Percentiles rank a stretch among this genome's conserved stretches.
phyloP scores from a whole-genome alignment of 805 yeast genomes.

The Candida ulmi region DNA sequence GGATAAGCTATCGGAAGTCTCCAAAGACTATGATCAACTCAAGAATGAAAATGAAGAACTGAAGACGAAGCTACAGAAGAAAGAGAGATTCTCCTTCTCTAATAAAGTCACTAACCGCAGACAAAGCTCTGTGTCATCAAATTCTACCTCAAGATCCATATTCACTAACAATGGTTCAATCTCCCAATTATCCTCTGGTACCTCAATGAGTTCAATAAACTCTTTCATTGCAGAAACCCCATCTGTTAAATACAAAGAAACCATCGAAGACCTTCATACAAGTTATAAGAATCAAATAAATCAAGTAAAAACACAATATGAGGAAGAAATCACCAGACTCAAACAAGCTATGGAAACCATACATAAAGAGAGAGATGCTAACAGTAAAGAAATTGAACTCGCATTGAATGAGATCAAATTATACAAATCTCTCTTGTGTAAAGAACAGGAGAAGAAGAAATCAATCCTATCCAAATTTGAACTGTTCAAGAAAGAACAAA shows the following conservation, averaged over 20 bases:
- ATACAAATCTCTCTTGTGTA: slow-evolving; percentile 1
- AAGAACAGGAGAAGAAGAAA: background rate
- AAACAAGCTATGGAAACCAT: background rate
- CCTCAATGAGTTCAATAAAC: slow-evolving; percentile 15
- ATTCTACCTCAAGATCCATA: slow-evolving; percentile 6
- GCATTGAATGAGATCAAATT: background rate
- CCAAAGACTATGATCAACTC: slow-evolving; percentile 15
- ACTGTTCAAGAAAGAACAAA: slow-evolving; percentile 5
- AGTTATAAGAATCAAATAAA: background rate
- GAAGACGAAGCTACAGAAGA: slow-evolving; percentile 3
- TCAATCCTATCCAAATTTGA: slow-evolving; percentile 5
- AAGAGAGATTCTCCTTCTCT: slow-evolving; percentile 3
- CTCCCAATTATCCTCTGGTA: slow-evolving; percentile 13
- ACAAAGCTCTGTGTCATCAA: slow-evolving; percentile 10
- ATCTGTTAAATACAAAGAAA: slow-evolving; percentile 8
- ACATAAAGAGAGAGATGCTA: no score
- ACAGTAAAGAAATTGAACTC: background rate
- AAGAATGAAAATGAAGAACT: slow-evolving; percentile 14
- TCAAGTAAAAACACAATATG: background rate
- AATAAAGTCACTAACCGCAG: slow-evolving; percentile 4
- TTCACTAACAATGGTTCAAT: slow-evolving; percentile 1
- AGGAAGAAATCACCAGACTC: background rate
- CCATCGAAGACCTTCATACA: background rate
- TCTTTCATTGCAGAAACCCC: slow-evolving; percentile 5
- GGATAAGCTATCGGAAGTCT: slow-evolving; percentile 18